Evolutionary conservation across 129 eudicot species (phyloP).

Genomic region (Centaurea solstitialis): DNA sequence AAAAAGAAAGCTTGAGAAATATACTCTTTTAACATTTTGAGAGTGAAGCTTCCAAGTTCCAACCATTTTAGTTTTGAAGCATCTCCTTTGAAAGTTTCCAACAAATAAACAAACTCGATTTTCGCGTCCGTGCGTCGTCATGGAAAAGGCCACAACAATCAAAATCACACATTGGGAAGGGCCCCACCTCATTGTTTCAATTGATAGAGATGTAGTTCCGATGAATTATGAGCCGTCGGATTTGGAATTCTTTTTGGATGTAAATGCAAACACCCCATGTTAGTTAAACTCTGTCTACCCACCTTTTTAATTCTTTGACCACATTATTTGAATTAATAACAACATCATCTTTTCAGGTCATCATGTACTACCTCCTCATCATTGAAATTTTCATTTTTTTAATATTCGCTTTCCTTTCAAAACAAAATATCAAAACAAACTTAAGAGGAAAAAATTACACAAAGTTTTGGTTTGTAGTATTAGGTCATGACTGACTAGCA

Average conservation of each 20-base stretch:
- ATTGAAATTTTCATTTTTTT: neutral
- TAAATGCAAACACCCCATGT: conserved; percentile 18
- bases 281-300: conserved; percentile 2
- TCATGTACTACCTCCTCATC: neutral
- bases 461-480: too few relatives aligned
- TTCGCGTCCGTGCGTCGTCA: neutral
- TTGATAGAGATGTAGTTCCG: neutral
- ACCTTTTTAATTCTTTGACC: conserved; percentile 13
- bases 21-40: too few relatives aligned
- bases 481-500: too few relatives aligned
- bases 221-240: conserved; percentile 7
- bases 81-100: neutral
- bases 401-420: neutral
- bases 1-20: too few relatives aligned
- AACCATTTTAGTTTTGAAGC: too few relatives aligned
- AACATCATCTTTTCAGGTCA: neutral
- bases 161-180: too few relatives aligned
- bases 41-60: too few relatives aligned
- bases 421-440: too few relatives aligned
- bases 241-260: conserved; percentile 6
- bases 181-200: neutral
- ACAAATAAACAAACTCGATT: neutral
- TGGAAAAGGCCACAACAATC: neutral
- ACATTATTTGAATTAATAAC: neutral
- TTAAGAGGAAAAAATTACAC: too few relatives aligned